Base-by-base conservation (phyloP, 495 filamentous ascomycete genomes). In the Polyplosphaeria fusca region DNA sequence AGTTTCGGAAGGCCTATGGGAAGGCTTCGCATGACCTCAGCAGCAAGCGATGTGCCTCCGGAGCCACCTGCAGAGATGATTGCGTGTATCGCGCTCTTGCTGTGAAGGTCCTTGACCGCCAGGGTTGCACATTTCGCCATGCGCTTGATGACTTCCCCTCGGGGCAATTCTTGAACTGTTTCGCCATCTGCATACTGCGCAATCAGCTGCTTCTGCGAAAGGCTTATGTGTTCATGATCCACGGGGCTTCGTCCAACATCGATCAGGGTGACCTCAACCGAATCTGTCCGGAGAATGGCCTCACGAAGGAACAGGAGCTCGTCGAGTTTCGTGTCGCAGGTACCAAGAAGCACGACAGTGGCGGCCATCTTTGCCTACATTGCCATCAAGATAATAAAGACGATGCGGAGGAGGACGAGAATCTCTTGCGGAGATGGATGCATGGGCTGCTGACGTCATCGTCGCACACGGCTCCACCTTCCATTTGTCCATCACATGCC, bases 1-100 rank as follows among this genome's bases (percentile, higher is more conserved):
- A 89, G 26, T 60, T 89, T 89, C 0, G 86, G 86, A 38, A 87
- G 77, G 0, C 82, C 82, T 13, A 87, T 67, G 0, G 85, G 84
- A 1, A 82, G 57, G 11, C 73, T 64, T 5, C 80, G 72, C 83
- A 89, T 86, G 0, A 81, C 76, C 0, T 73, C 68, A 0, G 82
- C 70, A 0, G 76, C 76, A 5, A 87, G 71, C 1, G 74, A 73
- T 0, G 85, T 86, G 0, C 80, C 82, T 24, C 79, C 73, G 0
- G 77, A 80, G 0, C 86, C 85, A 3, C 82, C 85, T 1, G 80
- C 71, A 0, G 73, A 70, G 4, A 87, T 60, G 20, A 82, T 73
- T 0, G 71, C 84, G 46, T 85, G 78, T 43, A 88, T 75, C 3
- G 49, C 13, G 2, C 48, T 44, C 2, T 54, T 24, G 12, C 68